A percentile compares a stretch with the other conserved stretches of the same genome.
These are phyloP conservation scores for Rhododendron kiyosumense DNA, from an alignment of 148 eudicot species.

Conservation along the genomic window DNA sequence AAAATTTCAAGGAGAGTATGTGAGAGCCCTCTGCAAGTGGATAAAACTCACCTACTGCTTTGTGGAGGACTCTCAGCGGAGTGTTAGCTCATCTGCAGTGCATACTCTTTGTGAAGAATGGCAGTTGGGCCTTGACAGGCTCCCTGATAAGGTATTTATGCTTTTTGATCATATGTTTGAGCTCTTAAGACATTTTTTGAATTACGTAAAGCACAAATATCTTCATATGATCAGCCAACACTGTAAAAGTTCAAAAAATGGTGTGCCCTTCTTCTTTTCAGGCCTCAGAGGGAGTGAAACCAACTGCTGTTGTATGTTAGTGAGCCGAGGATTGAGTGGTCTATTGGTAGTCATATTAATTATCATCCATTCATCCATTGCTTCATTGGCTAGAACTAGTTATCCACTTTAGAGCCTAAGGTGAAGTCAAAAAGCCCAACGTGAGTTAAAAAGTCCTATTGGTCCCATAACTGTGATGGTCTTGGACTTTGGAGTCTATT, in stretches of 20 bases:
- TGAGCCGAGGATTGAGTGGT: neutral
- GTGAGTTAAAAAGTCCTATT: too few relatives aligned
- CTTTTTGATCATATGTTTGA: neutral
- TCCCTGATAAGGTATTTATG: constrained; percentile 61
- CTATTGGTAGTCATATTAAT: too few relatives aligned
- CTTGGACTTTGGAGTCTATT: too few relatives aligned
- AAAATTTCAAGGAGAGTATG: constrained; percentile 57
- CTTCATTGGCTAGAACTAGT: too few relatives aligned
- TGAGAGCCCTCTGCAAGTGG: constrained; percentile 51
- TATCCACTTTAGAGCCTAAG: too few relatives aligned
- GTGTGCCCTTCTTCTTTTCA: neutral
- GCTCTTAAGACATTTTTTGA: neutral
- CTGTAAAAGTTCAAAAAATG: neutral
- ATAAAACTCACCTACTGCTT: constrained; percentile 40
- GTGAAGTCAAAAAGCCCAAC: too few relatives aligned
- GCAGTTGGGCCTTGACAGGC: constrained; percentile 55
- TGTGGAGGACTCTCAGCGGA: constrained; percentile 21
- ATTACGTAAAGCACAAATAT: neutral
- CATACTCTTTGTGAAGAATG: constrained; percentile 51
- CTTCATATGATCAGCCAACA: neutral
- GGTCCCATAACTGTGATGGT: too few relatives aligned
- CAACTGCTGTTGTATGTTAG: neutral
- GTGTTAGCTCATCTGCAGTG: constrained; percentile 28
- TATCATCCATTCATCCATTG: too few relatives aligned
- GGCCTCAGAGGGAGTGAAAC: neutral